Base-by-base conservation (phyloP, 768 basidiomycete species). In the Mycena sanguinolenta region DNA sequence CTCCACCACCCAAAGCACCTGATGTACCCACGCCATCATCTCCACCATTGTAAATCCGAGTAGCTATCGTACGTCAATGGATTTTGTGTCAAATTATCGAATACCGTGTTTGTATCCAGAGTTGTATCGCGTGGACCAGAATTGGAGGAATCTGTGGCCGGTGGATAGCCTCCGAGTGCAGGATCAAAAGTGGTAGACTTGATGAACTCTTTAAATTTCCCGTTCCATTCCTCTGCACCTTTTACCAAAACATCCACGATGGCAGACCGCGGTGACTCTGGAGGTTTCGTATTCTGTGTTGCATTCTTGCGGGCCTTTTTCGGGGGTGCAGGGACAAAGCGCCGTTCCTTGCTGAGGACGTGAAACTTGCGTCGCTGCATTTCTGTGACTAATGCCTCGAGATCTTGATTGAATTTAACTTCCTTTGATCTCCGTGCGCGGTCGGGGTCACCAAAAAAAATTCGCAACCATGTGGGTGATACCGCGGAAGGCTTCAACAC, bases 171-270 rank as follows among this genome's bases (percentile, higher is more conserved):
- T 23, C 46, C 46, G 50, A 49, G 46, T 23, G n/a, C 75, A 7
- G 75, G 68, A 66, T 79, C 76, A 27, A 49, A 78, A 0, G 75
- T 76, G 9, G 77, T 78, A 5, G 49, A 36, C 17, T 60, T 38
- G 19, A 75, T 62, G 59, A 77, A 78, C 3, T 77, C 74, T 0
- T 17, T 32, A 49, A 74, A 77, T 50, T 79, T 79, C 23, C 68
- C 58, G 17, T 70, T 53, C 77, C 73, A 77, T 4, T 64, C 39
- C 27, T 38, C 36, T 6, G 36, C 36, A 14, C 36, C 36, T 14
- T 38, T 38, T 14, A 38, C 36, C 6, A 38, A 38, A 14, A 38
- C 36, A 14, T 38, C 36, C 8, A 38, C 36, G 6, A 38, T 38
- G 36, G 36, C 36, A 14, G 36, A 38, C 8, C 36, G 36, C 36